These are phyloP conservation scores for Ganoderma lucidum DNA, from an alignment of 1,284 basidiomycete species.

Conservation along the genomic window DNA sequence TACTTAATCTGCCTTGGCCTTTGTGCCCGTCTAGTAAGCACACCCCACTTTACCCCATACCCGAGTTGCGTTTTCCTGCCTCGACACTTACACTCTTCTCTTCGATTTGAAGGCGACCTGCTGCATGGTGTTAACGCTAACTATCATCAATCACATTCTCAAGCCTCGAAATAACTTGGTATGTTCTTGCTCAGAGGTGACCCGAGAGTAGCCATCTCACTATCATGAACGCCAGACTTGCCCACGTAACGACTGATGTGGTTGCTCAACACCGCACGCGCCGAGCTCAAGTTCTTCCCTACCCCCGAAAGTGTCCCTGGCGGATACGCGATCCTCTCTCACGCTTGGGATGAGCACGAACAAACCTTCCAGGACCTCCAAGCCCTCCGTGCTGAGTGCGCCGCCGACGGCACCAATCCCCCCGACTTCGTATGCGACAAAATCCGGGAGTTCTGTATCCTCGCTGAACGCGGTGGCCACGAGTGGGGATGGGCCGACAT, in stretches of 20 bases:
- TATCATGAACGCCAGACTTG: background rate
- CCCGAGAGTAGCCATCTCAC: too few relatives aligned
- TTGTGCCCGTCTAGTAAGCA: too few relatives aligned
- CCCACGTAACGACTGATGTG: background rate
- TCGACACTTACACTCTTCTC: too few relatives aligned
- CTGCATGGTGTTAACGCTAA: too few relatives aligned
- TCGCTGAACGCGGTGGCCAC: background rate
- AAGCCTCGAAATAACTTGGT: too few relatives aligned
- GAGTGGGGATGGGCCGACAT: constrained; percentile 4
- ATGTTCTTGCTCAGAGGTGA: too few relatives aligned
- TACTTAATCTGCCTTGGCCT: too few relatives aligned
- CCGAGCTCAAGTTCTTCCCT: background rate
- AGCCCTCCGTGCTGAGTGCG: background rate
- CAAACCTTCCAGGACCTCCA: constrained; percentile 1
- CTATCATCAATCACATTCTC: too few relatives aligned
- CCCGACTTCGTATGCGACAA: background rate
- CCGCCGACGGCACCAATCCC: background rate
- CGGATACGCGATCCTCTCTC: constrained; percentile 8
- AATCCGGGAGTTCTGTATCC: background rate
- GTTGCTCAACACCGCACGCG: background rate
- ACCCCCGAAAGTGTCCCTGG: background rate
- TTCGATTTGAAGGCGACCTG: too few relatives aligned
- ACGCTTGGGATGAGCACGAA: background rate
- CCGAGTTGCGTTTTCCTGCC: too few relatives aligned
- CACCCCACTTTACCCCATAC: too few relatives aligned